Conservation (phyloP, 2,329 filamentous ascomycete species). For the Fusarium albosuccineum region DNA sequence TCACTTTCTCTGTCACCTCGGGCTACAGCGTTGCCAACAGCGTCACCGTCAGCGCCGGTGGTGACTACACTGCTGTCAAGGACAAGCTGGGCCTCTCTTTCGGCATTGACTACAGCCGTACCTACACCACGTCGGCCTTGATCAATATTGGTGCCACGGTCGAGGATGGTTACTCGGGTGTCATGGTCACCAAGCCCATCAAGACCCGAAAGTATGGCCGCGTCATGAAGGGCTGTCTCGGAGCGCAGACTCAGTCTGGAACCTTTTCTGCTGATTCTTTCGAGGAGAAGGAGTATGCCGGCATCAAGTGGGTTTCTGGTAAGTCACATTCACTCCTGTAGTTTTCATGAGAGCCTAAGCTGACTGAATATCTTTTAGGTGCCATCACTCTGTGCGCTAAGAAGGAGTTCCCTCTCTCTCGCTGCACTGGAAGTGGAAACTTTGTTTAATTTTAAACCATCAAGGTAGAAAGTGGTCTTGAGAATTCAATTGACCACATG, state of each 20-base stretch:
- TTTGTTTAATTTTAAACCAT: neutral
- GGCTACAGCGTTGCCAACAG: constrained; percentile 14
- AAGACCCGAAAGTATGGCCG: constrained; percentile 20
- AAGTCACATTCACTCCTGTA: neutral
- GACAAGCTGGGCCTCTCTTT: constrained; percentile 1
- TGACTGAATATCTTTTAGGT: neutral
- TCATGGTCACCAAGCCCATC: constrained; percentile 19
- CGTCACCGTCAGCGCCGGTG: constrained; percentile 11
- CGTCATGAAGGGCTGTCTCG: constrained; percentile 17
- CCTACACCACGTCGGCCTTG: constrained; percentile 17
- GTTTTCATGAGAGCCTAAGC: neutral
- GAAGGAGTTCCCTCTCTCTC: constrained; percentile 22
- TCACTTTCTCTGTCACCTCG: neutral
- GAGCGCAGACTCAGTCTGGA: constrained; percentile 8
- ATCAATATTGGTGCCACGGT: constrained; percentile 20
- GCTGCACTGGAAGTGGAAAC: constrained; percentile 22
- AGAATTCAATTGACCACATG: neutral
- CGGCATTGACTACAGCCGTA: constrained; percentile 27
- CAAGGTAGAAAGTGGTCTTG: neutral
- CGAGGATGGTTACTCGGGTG: neutral
- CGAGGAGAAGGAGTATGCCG: constrained; percentile 21
- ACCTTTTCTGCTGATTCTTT: constrained; percentile 22
- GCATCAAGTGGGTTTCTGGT: constrained; percentile 24
- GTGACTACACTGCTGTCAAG: neutral
- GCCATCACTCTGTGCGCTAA: constrained; percentile 27